A percentile compares a stretch with the other conserved stretches of the same genome.
Evolutionary conservation across 2,329 filamentous ascomycete genomes (phyloP).

Genomic region (Zymoseptoria crescenta): DNA sequence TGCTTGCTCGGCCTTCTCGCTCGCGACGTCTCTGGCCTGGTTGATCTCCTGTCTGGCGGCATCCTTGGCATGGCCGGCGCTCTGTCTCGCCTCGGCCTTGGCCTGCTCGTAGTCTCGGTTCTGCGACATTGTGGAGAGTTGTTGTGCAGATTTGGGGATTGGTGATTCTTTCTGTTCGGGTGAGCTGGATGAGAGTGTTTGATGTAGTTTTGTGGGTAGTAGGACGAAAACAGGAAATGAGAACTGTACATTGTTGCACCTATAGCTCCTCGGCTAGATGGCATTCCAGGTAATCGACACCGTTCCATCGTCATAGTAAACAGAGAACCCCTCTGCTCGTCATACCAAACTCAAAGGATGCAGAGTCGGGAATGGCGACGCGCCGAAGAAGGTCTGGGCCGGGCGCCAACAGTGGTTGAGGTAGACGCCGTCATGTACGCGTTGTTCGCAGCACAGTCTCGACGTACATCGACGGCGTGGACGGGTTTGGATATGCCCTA

Average conservation of each 20-base stretch:
- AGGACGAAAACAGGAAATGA: not conserved
- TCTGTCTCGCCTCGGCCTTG: not conserved
- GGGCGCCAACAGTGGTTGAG: too few relatives aligned
- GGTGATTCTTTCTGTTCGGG: not conserved
- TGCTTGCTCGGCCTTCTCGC: slow-evolving; percentile 4
- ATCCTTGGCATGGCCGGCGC: slow-evolving; percentile 1
- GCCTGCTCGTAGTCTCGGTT: not conserved
- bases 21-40: not conserved
- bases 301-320: not conserved
- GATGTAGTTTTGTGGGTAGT: not conserved
- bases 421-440: too few relatives aligned
- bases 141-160: not conserved
- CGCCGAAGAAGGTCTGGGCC: not conserved
- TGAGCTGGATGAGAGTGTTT: not conserved
- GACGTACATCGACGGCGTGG: too few relatives aligned
- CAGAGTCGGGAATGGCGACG: not conserved
- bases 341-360: not conserved
- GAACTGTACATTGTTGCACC: not conserved
- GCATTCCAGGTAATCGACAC: not conserved
- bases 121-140: not conserved
- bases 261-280: not conserved
- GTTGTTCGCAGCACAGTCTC: too few relatives aligned
- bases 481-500: too few relatives aligned
- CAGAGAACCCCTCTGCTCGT: not conserved
- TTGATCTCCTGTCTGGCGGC: not conserved